A percentile compares a stretch with the other conserved stretches of the same genome.
Conservation (phyloP, 2,329 filamentous ascomycete species). For the Fusarium sp. region DNA sequence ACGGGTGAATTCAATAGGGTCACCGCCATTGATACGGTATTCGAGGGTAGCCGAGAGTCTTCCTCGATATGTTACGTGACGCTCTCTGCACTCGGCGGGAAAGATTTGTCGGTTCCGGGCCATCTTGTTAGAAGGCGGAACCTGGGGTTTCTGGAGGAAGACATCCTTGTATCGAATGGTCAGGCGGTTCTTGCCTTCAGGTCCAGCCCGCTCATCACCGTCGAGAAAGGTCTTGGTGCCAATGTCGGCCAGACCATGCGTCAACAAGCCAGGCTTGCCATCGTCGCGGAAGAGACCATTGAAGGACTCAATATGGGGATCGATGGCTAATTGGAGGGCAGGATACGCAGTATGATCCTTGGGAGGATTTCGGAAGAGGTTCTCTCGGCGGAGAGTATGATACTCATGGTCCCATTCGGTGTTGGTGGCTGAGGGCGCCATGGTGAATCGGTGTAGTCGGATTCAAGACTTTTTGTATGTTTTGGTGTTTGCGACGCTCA, state of each 20-base stretch:
- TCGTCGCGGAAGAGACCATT: slow-evolving; percentile 84
- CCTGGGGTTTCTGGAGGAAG: slow-evolving; percentile 81
- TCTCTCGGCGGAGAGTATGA: slow-evolving; percentile 85
- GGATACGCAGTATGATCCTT: slow-evolving; percentile 90
- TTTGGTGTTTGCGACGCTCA: slow-evolving; percentile 2
- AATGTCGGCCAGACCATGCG: slow-evolving; percentile 86
- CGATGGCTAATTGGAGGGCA: slow-evolving; percentile 83
- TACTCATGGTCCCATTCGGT: slow-evolving; percentile 87
- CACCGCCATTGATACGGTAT: slow-evolving; percentile 86
- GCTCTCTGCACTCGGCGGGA: slow-evolving; percentile 92
- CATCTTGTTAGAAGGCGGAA: slow-evolving; percentile 86
- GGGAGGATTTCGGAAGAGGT: slow-evolving; percentile 89
- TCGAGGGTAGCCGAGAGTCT: slow-evolving; percentile 86
- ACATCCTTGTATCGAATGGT: slow-evolving; percentile 83
- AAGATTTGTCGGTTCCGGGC: slow-evolving; percentile 86
- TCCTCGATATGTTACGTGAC: slow-evolving; percentile 91
- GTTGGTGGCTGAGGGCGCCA: slow-evolving; percentile 68
- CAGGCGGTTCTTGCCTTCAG: slow-evolving; percentile 76
- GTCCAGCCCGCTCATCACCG: slow-evolving; percentile 72
- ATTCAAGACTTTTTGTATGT: slow-evolving; percentile 5
- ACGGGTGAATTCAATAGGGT: slow-evolving; percentile 82
- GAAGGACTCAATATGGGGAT: slow-evolving; percentile 95
- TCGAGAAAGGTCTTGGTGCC: slow-evolving; percentile 90
- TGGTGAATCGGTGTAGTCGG: slow-evolving; percentile 46
- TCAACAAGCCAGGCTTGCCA: slow-evolving; percentile 69